A percentile compares a stretch with the other conserved stretches of the same genome.
Conservation (phyloP, 805 yeast genomes). For the Clavispora phyllophila region DNA sequence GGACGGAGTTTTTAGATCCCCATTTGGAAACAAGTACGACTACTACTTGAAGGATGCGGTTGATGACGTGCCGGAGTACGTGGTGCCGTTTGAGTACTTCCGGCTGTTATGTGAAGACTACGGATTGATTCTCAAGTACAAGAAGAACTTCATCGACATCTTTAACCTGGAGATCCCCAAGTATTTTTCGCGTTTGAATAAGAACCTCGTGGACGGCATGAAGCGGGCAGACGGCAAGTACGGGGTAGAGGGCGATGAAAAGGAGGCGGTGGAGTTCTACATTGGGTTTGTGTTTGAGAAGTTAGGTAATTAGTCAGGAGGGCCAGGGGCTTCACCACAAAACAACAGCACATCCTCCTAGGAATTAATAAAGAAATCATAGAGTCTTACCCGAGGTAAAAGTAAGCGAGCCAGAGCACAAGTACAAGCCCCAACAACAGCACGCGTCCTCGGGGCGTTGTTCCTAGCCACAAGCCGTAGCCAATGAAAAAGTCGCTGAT, state of each 20-base stretch:
- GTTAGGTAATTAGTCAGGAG: constrained; percentile 21
- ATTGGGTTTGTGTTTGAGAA: constrained; percentile 79
- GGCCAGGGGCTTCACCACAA: too few relatives aligned
- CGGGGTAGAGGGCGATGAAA: constrained; percentile 85
- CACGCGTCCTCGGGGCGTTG: constrained; percentile 32
- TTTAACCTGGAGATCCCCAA: constrained; percentile 75
- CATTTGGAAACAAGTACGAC: constrained; percentile 79
- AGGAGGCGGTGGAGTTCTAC: constrained; percentile 87
- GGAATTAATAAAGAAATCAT: too few relatives aligned
- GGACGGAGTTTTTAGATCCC: constrained; percentile 65
- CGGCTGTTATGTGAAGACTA: constrained; percentile 80
- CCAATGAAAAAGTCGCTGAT: constrained; percentile 29
- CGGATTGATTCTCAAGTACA: constrained; percentile 65
- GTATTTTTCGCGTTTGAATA: constrained; percentile 54
- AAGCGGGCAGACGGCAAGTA: constrained; percentile 71
- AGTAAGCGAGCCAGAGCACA: constrained; percentile 4
- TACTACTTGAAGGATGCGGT: constrained; percentile 89
- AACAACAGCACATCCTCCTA: too few relatives aligned
- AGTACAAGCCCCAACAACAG: constrained; percentile 15
- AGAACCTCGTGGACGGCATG: constrained; percentile 62
- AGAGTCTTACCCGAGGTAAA: not conserved
- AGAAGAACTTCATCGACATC: constrained; percentile 74
- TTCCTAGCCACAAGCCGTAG: constrained; percentile 29
- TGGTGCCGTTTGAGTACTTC: constrained; percentile 88
- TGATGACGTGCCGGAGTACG: constrained; percentile 93